phyloP scores from a whole-genome alignment of 176 grass and related monocot genomes.

The Avena sativa region DNA sequence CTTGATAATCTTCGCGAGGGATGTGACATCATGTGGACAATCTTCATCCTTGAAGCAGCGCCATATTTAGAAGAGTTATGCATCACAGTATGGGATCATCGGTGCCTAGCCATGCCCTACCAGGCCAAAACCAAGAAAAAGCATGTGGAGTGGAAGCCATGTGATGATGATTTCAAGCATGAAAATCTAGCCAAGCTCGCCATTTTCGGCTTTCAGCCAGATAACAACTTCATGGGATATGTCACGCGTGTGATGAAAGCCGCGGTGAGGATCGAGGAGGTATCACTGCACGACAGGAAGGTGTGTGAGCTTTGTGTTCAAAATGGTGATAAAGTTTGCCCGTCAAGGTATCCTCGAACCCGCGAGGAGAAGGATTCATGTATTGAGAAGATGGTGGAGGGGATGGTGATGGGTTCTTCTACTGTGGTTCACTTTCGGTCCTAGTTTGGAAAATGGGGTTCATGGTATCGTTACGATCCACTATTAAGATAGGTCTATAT shows the following conservation, averaged over 20 bases:
- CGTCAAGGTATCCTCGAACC: too few relatives aligned
- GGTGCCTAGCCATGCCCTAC: neutral
- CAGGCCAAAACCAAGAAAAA: neutral
- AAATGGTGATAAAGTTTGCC: too few relatives aligned
- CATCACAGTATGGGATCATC: neutral
- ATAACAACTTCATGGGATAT: neutral
- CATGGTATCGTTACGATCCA: neutral
- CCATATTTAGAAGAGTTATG: neutral
- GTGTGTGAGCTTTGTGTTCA: neutral
- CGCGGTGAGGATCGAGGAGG: neutral
- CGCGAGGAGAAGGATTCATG: too few relatives aligned
- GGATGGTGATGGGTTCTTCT: too few relatives aligned
- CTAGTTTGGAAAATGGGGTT: too few relatives aligned
- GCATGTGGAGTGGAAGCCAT: neutral
- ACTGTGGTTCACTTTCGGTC: too few relatives aligned
- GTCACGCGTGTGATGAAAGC: neutral
- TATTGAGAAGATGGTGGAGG: too few relatives aligned
- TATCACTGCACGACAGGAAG: neutral
- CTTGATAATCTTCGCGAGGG: neutral
- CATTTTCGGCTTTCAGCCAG: neutral
- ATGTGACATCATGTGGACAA: neutral
- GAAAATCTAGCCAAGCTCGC: neutral
- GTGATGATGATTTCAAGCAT: neutral
- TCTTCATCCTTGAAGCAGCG: neutral
- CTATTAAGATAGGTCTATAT: too few relatives aligned